Evolutionary conservation across 345 rosid species (phyloP), one percentile per base, ranked within the genome.

Genomic region (Rhizophora mangle): DNA sequence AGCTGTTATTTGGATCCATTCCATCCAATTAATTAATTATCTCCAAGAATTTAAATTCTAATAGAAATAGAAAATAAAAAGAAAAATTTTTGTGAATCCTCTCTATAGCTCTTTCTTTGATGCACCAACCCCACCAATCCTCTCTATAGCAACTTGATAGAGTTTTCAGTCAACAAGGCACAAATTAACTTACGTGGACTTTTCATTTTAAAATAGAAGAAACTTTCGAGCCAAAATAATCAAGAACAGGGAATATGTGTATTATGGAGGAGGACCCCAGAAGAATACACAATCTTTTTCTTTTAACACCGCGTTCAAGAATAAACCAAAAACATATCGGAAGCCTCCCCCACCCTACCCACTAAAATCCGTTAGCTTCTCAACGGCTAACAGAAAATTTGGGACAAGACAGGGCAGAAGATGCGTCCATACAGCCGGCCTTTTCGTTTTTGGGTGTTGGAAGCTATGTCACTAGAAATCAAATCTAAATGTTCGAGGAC

Each of bases 1-100:
- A 90, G 89, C 96, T 89, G 71, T 84, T 79, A 59, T 3, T 29
- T 55, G 29, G 27, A 55, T 22, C 4, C 15, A 8, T n/a, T 4
- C 1, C 9, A 22, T 55, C 59, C 29, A 55, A 55, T 4, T 21
- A 8, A 22, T n/a, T 24, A 9, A n/a, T 8, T 24, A 8, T 21
- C 27, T 2, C 59, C 26, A 53, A 6, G 26, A 20, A n/a, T 53
- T 43, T 43, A 43, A 43, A 43, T 65, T 24, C 18, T 30, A 30
- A 10, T 29, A 20, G 5, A 51, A 37, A 70, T 22, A 27, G 5
- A 49, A 34, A 19, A 68, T 5, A 63, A 19, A 19, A 8, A 53
- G 21, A 62, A 55, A 19, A 18, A 8, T n/a, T 53, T 20, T 2
- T 13, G 19, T 13, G 49, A 13, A 43, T 43, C 49, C 18, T 43